These are phyloP conservation scores for Rutstroemia sp. DNA, from an alignment of 2,329 filamentous ascomycete genomes.

Conservation along the genomic window DNA sequence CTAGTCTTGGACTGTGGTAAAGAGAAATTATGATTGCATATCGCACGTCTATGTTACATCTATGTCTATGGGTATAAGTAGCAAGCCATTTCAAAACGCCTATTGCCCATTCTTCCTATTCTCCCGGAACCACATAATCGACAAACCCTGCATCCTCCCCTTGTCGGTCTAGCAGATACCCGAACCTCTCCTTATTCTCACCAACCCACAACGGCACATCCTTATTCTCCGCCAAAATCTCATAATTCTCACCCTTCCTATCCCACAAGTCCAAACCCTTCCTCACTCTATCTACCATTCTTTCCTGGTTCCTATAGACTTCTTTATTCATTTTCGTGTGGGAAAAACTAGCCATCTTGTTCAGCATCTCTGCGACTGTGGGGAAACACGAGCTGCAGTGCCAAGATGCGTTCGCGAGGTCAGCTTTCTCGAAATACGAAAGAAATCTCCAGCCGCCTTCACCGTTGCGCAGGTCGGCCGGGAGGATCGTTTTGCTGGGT, in stretches of 20 bases:
- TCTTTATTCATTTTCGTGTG: conserved; percentile 33
- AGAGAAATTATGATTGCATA: too few species aligned
- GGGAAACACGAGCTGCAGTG: conserved; percentile 39
- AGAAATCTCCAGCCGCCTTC: conserved; percentile 12
- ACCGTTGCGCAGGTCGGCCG: conserved; percentile 33
- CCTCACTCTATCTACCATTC: conserved; percentile 35
- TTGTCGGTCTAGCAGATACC: conserved; percentile 20
- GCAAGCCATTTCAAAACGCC: too few species aligned
- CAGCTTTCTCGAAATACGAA: conserved; percentile 22
- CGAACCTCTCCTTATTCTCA: conserved; percentile 14
- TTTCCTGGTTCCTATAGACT: conserved; percentile 32
- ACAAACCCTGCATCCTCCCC: conserved; percentile 17
- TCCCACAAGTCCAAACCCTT: conserved; percentile 37
- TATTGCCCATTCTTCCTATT: conserved; percentile 19
- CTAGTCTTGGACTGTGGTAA: too few species aligned
- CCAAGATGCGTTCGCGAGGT: conserved; percentile 36
- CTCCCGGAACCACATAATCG: conserved; percentile 9
- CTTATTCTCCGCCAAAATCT: conserved; percentile 31
- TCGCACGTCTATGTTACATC: too few species aligned
- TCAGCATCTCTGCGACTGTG: conserved; percentile 34
- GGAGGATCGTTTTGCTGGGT: conserved; percentile 31
- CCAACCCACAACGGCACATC: conserved; percentile 36
- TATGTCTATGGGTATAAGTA: too few species aligned
- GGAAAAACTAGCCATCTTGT: conserved; percentile 37
- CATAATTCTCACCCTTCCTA: conserved; percentile 27